Percentiles rank a stretch among this genome's conserved stretches.
These are phyloP conservation scores for Annona squamosa DNA, from an alignment of 164 flowering plant genomes.

Conservation along the genomic window DNA sequence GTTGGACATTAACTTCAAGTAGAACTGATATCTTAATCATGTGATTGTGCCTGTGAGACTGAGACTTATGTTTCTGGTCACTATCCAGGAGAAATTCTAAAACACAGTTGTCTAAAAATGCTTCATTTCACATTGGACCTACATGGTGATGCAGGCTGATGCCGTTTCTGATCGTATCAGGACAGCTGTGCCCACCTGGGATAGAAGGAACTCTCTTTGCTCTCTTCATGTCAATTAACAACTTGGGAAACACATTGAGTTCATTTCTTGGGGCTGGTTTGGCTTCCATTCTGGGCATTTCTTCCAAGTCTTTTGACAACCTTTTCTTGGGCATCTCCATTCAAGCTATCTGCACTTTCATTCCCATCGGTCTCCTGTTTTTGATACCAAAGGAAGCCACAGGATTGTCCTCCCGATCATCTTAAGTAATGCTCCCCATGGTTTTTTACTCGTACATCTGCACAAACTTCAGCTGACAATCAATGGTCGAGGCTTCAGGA, in stretches of 20 bases:
- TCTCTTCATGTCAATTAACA: slow-evolving; percentile 92
- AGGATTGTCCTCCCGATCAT: slow-evolving; percentile 48
- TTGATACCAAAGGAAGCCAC: slow-evolving; percentile 88
- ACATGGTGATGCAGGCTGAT: slow-evolving; percentile 57
- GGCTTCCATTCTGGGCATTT: slow-evolving; percentile 66
- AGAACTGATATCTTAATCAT: neutral
- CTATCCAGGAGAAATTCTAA: too few species aligned
- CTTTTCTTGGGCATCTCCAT: slow-evolving; percentile 46
- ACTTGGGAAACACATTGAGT: slow-evolving; percentile 49
- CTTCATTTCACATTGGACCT: neutral
- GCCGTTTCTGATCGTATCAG: slow-evolving; percentile 92
- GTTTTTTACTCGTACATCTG: neutral
- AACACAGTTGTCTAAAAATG: neutral
- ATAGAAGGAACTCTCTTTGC: slow-evolving; percentile 94
- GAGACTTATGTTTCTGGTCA: neutral
- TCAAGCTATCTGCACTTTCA: slow-evolving; percentile 56
- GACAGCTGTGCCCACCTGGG: slow-evolving; percentile 91
- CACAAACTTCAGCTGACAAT: neutral
- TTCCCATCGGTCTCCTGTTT: slow-evolving; percentile 65
- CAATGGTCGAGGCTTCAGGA: neutral
- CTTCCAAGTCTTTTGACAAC: slow-evolving; percentile 78
- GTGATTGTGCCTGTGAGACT: neutral
- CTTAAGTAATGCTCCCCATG: neutral
- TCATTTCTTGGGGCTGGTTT: slow-evolving; percentile 75
- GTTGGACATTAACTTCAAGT: neutral